A percentile compares a stretch with the other conserved stretches of the same genome.
Evolutionary conservation across 176 grass and related monocot species (phyloP).

Genomic region (Hsuehochloa calcarea): DNA sequence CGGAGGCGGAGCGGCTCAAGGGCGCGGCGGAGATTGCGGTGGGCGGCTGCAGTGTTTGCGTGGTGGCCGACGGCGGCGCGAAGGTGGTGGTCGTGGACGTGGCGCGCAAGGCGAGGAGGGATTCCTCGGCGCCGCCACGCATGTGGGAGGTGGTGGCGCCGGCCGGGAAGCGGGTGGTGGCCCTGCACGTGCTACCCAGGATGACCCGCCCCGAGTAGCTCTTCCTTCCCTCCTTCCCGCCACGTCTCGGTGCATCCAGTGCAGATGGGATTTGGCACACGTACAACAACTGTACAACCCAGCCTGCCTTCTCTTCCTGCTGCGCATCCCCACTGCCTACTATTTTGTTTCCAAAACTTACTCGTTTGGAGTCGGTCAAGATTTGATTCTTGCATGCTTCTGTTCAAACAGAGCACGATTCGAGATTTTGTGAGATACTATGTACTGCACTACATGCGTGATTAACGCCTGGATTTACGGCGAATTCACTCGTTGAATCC

Average conservation of each 20-base stretch:
- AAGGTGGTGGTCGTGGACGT: slow-evolving; percentile 62
- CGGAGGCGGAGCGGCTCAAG: slow-evolving; percentile 45
- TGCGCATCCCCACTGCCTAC: neutral
- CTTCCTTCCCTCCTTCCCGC: neutral
- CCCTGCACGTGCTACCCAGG: slow-evolving; percentile 75
- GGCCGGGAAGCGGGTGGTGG: slow-evolving; percentile 55
- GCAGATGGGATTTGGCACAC: slow-evolving; percentile 1
- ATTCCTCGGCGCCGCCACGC: neutral
- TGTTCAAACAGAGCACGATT: too few species aligned
- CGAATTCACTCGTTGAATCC: neutral
- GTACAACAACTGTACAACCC: neutral
- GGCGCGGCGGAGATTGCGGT: slow-evolving; percentile 60
- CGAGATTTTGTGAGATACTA: neutral
- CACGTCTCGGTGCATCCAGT: neutral
- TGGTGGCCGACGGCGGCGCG: slow-evolving; percentile 28
- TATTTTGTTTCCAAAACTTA: neutral
- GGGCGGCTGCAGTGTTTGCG: slow-evolving; percentile 49
- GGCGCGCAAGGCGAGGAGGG: neutral
- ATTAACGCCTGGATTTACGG: too few species aligned
- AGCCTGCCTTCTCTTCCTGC: neutral
- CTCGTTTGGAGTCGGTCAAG: neutral
- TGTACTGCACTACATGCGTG: too few species aligned
- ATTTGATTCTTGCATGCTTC: neutral
- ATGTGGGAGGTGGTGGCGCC: slow-evolving; percentile 72
- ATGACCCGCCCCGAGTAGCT: slow-evolving; percentile 48